Base-by-base conservation (phyloP, 1,284 basidiomycete genomes). In the Melampsora abietis-canadensis region DNA sequence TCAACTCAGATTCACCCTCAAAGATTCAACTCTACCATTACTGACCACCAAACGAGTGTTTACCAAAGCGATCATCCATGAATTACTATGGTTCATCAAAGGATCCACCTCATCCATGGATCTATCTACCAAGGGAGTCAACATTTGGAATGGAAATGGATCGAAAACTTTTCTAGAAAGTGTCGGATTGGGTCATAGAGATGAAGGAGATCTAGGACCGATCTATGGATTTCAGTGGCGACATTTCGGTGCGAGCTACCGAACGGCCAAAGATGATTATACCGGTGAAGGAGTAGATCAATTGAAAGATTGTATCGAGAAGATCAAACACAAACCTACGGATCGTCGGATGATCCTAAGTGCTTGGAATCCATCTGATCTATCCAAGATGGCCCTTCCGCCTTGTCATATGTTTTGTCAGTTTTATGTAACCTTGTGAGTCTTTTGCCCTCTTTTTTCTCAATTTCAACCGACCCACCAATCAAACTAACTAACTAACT, bases 181-280 rank as follows among this genome's bases (percentile, higher is more conserved):
- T 75, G 85, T 92, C 21, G 94, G 95, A 0, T 84, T 98, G 21
- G 85, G 85, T 0, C 89, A 95, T 79, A 85, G 94, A n/a, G 84
- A 90, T 1, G 90, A 92, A 80, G 96, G 95, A 7, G 95, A 98
- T 81, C 83, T 98, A 1, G 95, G 95, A 0, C 95, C 96, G 0
- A 92, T 98, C 1, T 98, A 98, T 81, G 95, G 95, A 0, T 98
- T 98, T 82, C 95, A 98, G 80, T 98, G 96, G 95, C 86, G 95
- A 70, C 94, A 98, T 82, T 98, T 98, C 82, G 95, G 96, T 0
- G 95, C 95, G 0, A 83, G 87, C 77, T 98, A 98, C 80, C 85
- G 84, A 24, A 89, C 92, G 77, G 91, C 89, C 78, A 91, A 94
- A 60, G 80, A 83, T 68, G 88, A 92, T 79, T 98, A 98, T 81